Conservation (phyloP, 192 early-diverging fungal genomes). For the Coemansia sp. region DNA sequence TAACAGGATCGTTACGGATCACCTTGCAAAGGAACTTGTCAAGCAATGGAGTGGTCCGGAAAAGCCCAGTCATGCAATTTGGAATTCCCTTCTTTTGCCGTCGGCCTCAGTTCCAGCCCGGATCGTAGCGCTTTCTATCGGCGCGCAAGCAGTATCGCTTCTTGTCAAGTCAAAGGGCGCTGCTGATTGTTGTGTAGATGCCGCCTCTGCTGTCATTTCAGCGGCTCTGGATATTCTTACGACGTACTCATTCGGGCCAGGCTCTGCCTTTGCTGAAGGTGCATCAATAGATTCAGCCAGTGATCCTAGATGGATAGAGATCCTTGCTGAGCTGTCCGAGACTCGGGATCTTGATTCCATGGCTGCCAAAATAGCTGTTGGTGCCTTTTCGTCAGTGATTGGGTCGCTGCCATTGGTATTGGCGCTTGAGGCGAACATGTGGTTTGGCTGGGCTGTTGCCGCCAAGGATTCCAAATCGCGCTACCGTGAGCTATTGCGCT, state of each 20-base stretch:
- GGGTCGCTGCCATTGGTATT: slow-evolving; percentile 8
- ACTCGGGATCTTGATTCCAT: background rate
- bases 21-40: slow-evolving; percentile 24
- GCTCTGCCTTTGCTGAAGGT: background rate
- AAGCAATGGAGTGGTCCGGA: slow-evolving; percentile 1
- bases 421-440: slow-evolving; percentile 18
- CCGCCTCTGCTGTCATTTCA: slow-evolving; percentile 13
- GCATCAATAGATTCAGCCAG: slow-evolving; percentile 8
- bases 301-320: slow-evolving; percentile 15
- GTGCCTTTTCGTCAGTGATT: slow-evolving; percentile 21
- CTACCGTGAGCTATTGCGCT: slow-evolving; percentile 26
- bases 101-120: slow-evolving; percentile 6
- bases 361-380: slow-evolving; percentile 14
- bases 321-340: slow-evolving; percentile 17
- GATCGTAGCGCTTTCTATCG: slow-evolving; percentile 25
- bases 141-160: slow-evolving; percentile 25
- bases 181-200: slow-evolving; percentile 7
- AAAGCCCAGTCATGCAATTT: slow-evolving; percentile 2
- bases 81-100: slow-evolving; percentile 23
- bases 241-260: background rate
- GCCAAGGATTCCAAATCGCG: background rate
- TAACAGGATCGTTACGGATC: slow-evolving; percentile 9
- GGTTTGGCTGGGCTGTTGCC: slow-evolving; percentile 14
- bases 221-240: slow-evolving; percentile 14
- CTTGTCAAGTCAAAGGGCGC: slow-evolving; percentile 9